Percentiles rank a stretch among this genome's conserved stretches.
phyloP scores from a whole-genome alignment of 306 rosid species.

The Castanea sativa region DNA sequence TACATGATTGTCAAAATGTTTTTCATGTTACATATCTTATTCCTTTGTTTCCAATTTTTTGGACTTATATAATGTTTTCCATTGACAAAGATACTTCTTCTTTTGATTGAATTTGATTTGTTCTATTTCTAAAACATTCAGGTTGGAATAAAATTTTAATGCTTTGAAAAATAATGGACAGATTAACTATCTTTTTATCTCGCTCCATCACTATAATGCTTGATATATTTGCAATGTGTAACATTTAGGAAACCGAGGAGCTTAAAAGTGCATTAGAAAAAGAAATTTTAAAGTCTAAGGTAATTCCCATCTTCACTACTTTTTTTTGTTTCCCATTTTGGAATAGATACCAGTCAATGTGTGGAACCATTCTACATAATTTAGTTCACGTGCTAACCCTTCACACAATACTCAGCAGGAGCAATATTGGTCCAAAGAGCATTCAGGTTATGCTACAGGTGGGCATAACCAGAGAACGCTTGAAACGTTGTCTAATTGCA shows the following conservation, averaged over 20 bases:
- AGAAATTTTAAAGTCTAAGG: slow-evolving; percentile 72
- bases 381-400: neutral
- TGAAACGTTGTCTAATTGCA: slow-evolving; percentile 46
- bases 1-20: neutral
- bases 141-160: neutral
- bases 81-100: neutral
- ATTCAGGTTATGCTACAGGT: slow-evolving; percentile 36
- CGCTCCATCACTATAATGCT: neutral
- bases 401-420: slow-evolving; percentile 37
- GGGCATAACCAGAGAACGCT: slow-evolving; percentile 49
- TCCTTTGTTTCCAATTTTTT: neutral
- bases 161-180: neutral
- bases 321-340: neutral
- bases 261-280: slow-evolving; percentile 70
- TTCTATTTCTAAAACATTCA: neutral
- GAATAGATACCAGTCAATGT: neutral
- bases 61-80: neutral
- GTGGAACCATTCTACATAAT: neutral
- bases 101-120: neutral
- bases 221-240: slow-evolving; percentile 30
- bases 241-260: slow-evolving; percentile 86
- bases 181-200: neutral
- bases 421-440: slow-evolving; percentile 57
- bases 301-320: slow-evolving; percentile 6
- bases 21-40: neutral